Evolutionary conservation across 305 asterid species (phyloP).

Genomic region (Fraxinus sp.): DNA sequence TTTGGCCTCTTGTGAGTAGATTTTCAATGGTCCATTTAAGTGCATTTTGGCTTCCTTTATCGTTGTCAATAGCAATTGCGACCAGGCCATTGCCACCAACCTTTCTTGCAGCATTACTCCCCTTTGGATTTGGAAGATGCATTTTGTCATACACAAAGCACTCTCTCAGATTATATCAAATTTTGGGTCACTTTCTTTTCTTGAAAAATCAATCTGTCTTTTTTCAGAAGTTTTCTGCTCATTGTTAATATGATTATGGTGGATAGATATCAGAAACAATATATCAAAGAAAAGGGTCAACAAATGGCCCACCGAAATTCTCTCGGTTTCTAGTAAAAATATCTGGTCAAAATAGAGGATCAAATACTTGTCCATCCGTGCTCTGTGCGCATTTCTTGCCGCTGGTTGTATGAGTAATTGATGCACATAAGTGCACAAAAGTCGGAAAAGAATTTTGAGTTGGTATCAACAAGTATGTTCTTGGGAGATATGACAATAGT

Average conservation of each 20-base stretch:
- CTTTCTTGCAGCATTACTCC: conserved; percentile 8
- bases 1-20: conserved; percentile 25
- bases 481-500: too few relatives aligned
- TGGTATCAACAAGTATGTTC: not conserved
- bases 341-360: not conserved
- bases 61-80: conserved; percentile 29
- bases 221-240: not conserved
- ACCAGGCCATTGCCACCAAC: conserved; percentile 5
- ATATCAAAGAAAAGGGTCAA: not conserved
- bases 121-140: conserved; percentile 16
- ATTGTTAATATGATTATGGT: not conserved
- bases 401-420: not conserved
- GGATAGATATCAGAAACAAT: not conserved
- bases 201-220: not conserved
- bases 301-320: not conserved
- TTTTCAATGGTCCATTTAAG: conserved; percentile 30
- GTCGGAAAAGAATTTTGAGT: not conserved
- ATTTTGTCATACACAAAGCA: not conserved
- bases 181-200: not conserved
- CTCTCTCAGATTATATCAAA: not conserved
- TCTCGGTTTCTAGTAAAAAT: not conserved
- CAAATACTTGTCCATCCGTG: not conserved
- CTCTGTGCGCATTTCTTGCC: not conserved
- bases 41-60: conserved; percentile 33
- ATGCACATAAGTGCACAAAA: not conserved